phyloP scores from a whole-genome alignment of 306 rosid species.

The Casuarina glauca region DNA sequence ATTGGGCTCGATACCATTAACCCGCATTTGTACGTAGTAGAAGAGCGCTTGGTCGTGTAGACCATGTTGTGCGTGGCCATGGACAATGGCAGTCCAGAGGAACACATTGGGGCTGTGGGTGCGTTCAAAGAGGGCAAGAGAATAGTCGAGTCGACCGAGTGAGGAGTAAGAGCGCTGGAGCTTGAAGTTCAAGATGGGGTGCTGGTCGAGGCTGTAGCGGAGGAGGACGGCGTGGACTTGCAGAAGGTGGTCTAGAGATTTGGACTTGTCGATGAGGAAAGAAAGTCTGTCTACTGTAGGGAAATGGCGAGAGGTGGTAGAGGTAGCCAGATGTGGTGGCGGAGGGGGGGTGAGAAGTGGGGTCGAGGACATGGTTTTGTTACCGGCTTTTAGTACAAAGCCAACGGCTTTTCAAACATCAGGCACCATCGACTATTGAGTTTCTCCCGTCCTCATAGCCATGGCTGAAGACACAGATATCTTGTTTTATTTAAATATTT shows the following conservation, averaged over 20 bases:
- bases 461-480: too few species aligned
- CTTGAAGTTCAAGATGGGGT: constrained; percentile 74
- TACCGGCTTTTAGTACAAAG: background rate
- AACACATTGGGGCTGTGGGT: constrained; percentile 54
- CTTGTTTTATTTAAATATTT: too few species aligned
- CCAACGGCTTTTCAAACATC: constrained; percentile 3
- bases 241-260: constrained; percentile 51
- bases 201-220: constrained; percentile 53
- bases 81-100: constrained; percentile 64
- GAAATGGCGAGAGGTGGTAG: constrained; percentile 20
- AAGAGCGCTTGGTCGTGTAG: constrained; percentile 48
- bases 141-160: constrained; percentile 63
- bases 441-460: background rate
- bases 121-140: constrained; percentile 57
- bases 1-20: constrained; percentile 54
- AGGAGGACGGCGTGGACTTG: constrained; percentile 68
- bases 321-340: constrained; percentile 13
- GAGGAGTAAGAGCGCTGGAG: constrained; percentile 85
- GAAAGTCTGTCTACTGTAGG: constrained; percentile 38
- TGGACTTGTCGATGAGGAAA: constrained; percentile 51
- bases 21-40: constrained; percentile 57
- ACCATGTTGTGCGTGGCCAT: constrained; percentile 51
- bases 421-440: constrained; percentile 13
- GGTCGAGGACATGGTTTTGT: constrained; percentile 34
- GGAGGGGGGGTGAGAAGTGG: constrained; percentile 32